Conservation (phyloP, 345 rosid species). For the Dovyalis caffra region DNA sequence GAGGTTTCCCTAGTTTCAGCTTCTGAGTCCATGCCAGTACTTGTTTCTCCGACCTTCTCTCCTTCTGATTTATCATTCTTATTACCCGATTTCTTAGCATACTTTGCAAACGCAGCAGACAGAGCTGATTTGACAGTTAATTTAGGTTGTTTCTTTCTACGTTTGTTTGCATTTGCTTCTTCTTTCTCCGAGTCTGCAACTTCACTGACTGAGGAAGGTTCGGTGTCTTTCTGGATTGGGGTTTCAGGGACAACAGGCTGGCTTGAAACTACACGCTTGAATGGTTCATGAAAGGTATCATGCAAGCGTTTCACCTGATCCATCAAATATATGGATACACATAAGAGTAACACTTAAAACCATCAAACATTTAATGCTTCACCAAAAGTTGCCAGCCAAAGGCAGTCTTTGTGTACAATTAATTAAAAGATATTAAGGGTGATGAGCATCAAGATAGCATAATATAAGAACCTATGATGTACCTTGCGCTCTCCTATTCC, state of each 20-base stretch:
- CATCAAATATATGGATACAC: conserved; percentile 2
- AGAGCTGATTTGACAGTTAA: conserved; percentile 65
- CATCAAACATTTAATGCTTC: neutral
- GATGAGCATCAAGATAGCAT: neutral
- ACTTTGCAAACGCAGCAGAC: conserved; percentile 69
- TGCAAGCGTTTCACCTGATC: conserved; percentile 79
- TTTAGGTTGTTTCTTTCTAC: conserved; percentile 59
- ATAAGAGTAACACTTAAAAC: neutral
- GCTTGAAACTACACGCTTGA: conserved; percentile 62
- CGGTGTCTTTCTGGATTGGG: conserved; percentile 33
- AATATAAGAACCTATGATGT: neutral
- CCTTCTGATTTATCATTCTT: conserved; percentile 17
- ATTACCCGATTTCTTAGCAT: conserved; percentile 38
- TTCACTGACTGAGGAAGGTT: conserved; percentile 38
- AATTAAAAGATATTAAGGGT: neutral
- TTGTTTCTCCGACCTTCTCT: conserved; percentile 29
- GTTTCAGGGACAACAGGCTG: conserved; percentile 47
- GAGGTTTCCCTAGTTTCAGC: conserved; percentile 10
- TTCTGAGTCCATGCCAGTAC: conserved; percentile 15
- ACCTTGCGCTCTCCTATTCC: conserved; percentile 98
- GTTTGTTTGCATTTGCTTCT: conserved; percentile 45
- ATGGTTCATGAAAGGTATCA: conserved; percentile 93
- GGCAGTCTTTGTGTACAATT: neutral
- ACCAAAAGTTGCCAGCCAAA: neutral
- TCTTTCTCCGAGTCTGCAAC: conserved; percentile 36